Base-by-base conservation (phyloP, 495 filamentous ascomycete species). In the Xylaria scruposa region DNA sequence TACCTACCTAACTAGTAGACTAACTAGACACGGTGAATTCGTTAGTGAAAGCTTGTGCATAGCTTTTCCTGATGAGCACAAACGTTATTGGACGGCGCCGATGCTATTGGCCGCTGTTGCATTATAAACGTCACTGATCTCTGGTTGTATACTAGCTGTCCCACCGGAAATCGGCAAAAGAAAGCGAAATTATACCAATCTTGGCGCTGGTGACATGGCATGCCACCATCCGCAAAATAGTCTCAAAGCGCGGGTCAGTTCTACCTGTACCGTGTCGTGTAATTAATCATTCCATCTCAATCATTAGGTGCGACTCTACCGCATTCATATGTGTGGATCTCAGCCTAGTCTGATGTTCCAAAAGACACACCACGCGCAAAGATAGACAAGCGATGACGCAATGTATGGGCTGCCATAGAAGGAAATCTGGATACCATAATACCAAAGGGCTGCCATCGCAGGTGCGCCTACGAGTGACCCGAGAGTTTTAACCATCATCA, bases 401-500 rank as follows among this genome's bases (percentile, higher is more conserved):
- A 80, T 64, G 67, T 76, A 83, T 36, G 81, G 80, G 68, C 78
- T 36, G 0, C 80, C 80, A 38, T 81, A 51, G 24, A 68, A 73
- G 47, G 40, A 61, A 3, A 72, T 38, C 3, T 72, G 53, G n/a
- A 83, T 68, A 29, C 76, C 80, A n/a, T 47, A 46, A 15, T 82
- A 75, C 83, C 83, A 85, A 10, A 83, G 31, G 10, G 75, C 68
- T 0, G 83, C 78, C 83, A 85, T 84, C 17, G 83, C 61, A 10
- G 78, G 78, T 0, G 83, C 82, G 1, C 83, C 83, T 1, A 84
- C 63, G 40, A 85, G 62, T 38, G 81, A 79, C 12, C 83, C 83
- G 0, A 83, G 72, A n/a, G 82, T 81, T 71, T 80, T 80, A 2
- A 83, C 79, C 74, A 85, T 76, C 83, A 85, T 85, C 19, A 83